Conservation (phyloP, 2,329 filamentous ascomycete species). For the Calonectria leucothoes region DNA sequence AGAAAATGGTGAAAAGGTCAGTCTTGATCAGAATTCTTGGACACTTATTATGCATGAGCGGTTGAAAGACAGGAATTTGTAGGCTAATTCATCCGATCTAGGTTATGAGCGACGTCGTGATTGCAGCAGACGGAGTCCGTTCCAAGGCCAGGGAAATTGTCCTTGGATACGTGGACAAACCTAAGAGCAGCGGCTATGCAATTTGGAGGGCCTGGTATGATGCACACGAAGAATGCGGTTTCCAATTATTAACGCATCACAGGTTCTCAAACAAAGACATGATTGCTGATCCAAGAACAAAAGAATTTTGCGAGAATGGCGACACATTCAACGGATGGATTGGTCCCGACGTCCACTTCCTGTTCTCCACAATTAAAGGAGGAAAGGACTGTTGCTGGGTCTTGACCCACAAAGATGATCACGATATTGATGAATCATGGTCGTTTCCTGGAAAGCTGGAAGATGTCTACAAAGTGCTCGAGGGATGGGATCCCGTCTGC, state of each 20-base stretch:
- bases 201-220: constrained; percentile 66
- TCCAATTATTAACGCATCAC: not conserved
- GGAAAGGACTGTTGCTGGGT: constrained; percentile 64
- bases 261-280: constrained; percentile 58
- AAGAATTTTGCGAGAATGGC: constrained; percentile 65
- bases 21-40: not conserved
- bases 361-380: constrained; percentile 66
- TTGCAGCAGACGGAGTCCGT: constrained; percentile 67
- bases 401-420: constrained; percentile 62
- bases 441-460: constrained; percentile 63
- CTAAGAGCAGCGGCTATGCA: constrained; percentile 57
- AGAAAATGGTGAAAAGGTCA: constrained; percentile 3
- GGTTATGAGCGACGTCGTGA: constrained; percentile 60
- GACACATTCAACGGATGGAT: constrained; percentile 71
- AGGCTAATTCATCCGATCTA: not conserved
- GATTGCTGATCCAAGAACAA: constrained; percentile 62
- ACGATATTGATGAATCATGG: constrained; percentile 66
- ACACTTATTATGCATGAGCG: too few relatives aligned
- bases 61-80: too few relatives aligned
- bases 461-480: constrained; percentile 62
- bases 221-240: accelerated
- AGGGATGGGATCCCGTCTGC: constrained; percentile 54
- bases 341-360: constrained; percentile 66
- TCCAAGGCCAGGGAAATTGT: constrained; percentile 40
- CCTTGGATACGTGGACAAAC: constrained; percentile 20